phyloP scores from a whole-genome alignment of 768 basidiomycete species.

The Tubosaeta sp. region DNA sequence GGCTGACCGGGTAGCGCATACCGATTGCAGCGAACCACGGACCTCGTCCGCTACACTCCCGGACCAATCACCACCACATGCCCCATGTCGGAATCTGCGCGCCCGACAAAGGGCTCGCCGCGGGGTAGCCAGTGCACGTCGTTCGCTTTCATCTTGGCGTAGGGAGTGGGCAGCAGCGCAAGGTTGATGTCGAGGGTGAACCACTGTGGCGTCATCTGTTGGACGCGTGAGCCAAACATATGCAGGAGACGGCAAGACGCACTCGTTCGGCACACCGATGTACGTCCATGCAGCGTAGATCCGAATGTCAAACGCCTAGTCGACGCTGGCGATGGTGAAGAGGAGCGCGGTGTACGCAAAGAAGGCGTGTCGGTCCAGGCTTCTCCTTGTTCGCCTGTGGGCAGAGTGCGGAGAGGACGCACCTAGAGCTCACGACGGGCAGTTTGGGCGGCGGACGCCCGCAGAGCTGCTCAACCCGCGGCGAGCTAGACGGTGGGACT shows the following conservation, averaged over 20 bases:
- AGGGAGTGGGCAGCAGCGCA: slow-evolving; percentile 47
- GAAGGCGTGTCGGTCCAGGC: slow-evolving; percentile 67
- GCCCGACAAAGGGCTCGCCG: slow-evolving; percentile 41
- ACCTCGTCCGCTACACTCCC: slow-evolving; percentile 43
- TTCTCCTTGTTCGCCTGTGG: slow-evolving; percentile 58
- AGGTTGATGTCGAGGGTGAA: not conserved
- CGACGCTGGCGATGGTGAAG: slow-evolving; percentile 51
- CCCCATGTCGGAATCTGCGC: slow-evolving; percentile 66
- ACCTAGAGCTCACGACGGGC: slow-evolving; percentile 43
- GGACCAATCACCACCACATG: slow-evolving; percentile 77
- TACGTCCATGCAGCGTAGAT: slow-evolving; percentile 63
- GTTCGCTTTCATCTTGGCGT: slow-evolving; percentile 53
- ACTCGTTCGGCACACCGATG: slow-evolving; percentile 64
- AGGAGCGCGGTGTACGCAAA: slow-evolving; percentile 43
- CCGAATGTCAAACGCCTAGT: slow-evolving; percentile 68
- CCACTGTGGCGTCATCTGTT: too few relatives aligned
- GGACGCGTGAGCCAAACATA: too few relatives aligned
- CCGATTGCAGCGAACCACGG: not conserved
- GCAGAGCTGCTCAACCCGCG: slow-evolving; percentile 83
- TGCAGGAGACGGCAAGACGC: slow-evolving; percentile 19
- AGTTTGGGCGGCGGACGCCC: slow-evolving; percentile 49
- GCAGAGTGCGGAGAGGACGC: too few relatives aligned
- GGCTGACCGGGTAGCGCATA: too few relatives aligned
- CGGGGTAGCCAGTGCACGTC: slow-evolving; percentile 67
- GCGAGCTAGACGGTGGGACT: too few relatives aligned